A percentile compares a stretch with the other conserved stretches of the same genome.
phyloP scores from a whole-genome alignment of 2,329 filamentous ascomycete genomes.

The Penicillium freii region DNA sequence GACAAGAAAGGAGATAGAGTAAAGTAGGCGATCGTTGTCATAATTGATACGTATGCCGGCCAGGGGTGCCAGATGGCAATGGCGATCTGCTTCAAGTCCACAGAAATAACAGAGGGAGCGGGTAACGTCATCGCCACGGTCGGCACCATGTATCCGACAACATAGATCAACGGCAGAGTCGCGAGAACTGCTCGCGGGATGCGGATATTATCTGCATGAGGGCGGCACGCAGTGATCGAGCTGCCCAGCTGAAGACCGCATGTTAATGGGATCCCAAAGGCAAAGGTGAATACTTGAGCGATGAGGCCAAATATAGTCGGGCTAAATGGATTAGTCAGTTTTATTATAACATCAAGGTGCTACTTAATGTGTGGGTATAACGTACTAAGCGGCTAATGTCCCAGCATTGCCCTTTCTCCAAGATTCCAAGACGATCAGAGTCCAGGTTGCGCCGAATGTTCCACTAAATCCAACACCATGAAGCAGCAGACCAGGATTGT shows the following conservation, averaged over 20 bases:
- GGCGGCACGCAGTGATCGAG: constrained; percentile 42
- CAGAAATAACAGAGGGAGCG: constrained; percentile 38
- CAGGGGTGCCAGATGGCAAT: constrained; percentile 54
- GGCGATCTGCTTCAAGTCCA: constrained; percentile 48
- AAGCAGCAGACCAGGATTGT: constrained; percentile 34
- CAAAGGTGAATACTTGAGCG: constrained; percentile 46
- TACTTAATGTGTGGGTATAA: neutral
- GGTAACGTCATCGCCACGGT: constrained; percentile 46
- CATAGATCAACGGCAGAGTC: constrained; percentile 43
- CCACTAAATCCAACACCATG: constrained; percentile 42
- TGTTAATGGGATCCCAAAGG: constrained; percentile 46
- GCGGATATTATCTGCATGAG: constrained; percentile 35
- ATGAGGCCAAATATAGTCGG: constrained; percentile 40
- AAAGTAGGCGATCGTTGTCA: constrained; percentile 35
- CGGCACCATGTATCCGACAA: constrained; percentile 47
- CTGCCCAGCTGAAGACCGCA: constrained; percentile 45
- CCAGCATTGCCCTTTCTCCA: constrained; percentile 46
- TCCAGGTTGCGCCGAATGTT: constrained; percentile 44
- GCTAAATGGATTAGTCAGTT: constrained; percentile 24
- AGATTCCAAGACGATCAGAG: constrained; percentile 46
- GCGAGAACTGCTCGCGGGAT: constrained; percentile 33
- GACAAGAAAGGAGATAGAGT: constrained; percentile 25
- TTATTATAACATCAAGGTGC: constrained; percentile 6
- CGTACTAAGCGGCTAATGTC: constrained; percentile 45
- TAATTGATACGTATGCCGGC: constrained; percentile 47